Percentiles rank a stretch among this genome's conserved stretches.
These are phyloP conservation scores for Aegle marmelos DNA, from an alignment of 345 rosid genomes.

Conservation along the genomic window DNA sequence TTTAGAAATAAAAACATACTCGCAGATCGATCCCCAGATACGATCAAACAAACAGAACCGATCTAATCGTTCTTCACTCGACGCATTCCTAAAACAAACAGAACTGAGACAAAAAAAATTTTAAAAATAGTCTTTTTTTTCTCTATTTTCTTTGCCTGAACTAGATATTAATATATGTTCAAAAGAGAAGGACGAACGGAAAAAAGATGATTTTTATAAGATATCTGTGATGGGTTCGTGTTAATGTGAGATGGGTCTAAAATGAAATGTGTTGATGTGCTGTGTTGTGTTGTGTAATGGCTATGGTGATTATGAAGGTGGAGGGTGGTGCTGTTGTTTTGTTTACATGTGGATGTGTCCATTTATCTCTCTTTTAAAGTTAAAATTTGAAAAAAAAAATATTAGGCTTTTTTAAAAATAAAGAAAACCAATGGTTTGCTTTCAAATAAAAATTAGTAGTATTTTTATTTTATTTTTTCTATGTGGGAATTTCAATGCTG, in stretches of 20 bases:
- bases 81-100: not conserved
- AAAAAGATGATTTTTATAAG: not conserved
- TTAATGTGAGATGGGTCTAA: not conserved
- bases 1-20: constrained; percentile 26
- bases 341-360: not conserved
- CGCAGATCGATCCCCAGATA: constrained; percentile 48
- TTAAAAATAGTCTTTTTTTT: not conserved
- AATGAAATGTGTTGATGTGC: constrained; percentile 7
- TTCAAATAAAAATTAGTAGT: no score
- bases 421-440: no score
- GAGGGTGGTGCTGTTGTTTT: not conserved
- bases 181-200: not conserved
- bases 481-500: no score
- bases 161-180: not conserved
- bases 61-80: constrained; percentile 15
- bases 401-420: not conserved
- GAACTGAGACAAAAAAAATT: not conserved
- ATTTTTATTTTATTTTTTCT: no score
- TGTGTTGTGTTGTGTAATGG: constrained; percentile 1
- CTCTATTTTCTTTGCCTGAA: not conserved
- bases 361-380: not conserved
- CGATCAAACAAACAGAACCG: constrained; percentile 25
- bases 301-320: not conserved
- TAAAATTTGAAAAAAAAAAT: not conserved
- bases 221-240: not conserved